Evolutionary conservation across 2,329 filamentous ascomycete genomes (phyloP), one percentile per base, ranked within the genome.

Genomic region (Bipolaris sorokiniana): DNA sequence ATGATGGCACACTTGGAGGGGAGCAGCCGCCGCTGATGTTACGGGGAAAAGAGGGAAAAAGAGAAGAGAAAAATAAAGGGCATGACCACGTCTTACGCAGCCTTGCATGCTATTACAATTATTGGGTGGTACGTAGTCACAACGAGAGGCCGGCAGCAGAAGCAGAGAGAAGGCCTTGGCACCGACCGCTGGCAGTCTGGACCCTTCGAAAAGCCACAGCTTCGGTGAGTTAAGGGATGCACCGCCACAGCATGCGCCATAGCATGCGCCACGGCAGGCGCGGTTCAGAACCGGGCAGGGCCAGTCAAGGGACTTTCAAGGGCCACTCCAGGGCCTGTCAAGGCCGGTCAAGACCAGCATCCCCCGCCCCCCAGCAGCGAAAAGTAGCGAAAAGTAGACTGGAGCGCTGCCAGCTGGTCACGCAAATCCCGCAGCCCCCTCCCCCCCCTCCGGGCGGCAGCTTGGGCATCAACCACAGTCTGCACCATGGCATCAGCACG

Each of bases 401-500:
- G 28, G 28, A 31, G 28, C 10, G 44, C 13, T 34, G 44, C 44
- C 44, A 47, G 44, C 44, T 47, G 44, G 44, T 34, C 44, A 47
- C 9, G 16, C 23, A 22, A 31, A 31, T 31, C 10, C 28, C 28
- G 28, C 28, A 31, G 28, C 28, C 28, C 10, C 28, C 7, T 7
- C 23, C 23, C 3, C 5, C 23, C 23, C 26, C 26, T 9, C 26
- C 9, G 9, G 28, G 10, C 28, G 28, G 28, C 28, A 13, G 28
- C 28, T 42, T 42, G 26, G 42, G 42, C 42, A 46, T 18, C 42
- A 46, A 31, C 42, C 23, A n/a, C 26, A 13, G 23, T 3, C 42
- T 31, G 42, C 42, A 31, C 42, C 42, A 46, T 31, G 42, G 61
- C 71, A 67, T 67, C 66, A 70, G 61, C 60, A 55, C 67, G 69